Percentiles rank a stretch among this genome's conserved stretches.
These are phyloP conservation scores for Coniferiporia weirii DNA, from an alignment of 1,284 basidiomycete genomes.

Conservation along the genomic window DNA sequence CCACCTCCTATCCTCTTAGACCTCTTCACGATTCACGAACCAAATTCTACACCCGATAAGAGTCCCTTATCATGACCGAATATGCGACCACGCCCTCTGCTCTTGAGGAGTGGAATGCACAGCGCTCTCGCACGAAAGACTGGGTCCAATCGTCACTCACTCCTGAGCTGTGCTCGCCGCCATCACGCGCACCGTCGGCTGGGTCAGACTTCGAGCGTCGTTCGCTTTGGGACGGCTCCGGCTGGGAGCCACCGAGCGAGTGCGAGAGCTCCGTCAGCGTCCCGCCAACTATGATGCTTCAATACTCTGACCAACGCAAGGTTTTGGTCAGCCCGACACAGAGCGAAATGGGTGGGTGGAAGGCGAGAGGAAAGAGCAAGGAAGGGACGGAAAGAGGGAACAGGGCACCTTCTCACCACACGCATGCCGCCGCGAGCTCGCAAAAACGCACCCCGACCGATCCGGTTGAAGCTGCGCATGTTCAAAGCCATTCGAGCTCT, in stretches of 20 bases:
- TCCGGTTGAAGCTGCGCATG: not conserved
- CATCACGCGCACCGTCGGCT: conserved; percentile 53
- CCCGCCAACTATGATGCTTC: conserved; percentile 66
- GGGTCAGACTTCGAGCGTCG: conserved; percentile 33
- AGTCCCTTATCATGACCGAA: conserved; percentile 48
- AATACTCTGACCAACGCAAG: conserved; percentile 52
- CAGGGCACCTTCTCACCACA: not conserved
- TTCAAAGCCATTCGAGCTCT: conserved; percentile 4
- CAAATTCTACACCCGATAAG: not conserved
- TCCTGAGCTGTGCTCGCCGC: conserved; percentile 40
- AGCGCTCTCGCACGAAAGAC: conserved; percentile 52
- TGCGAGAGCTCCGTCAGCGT: conserved; percentile 57
- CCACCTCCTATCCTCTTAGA: not conserved
- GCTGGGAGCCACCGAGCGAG: conserved; percentile 49
- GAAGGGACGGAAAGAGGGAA: not conserved
- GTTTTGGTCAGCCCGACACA: conserved; percentile 8
- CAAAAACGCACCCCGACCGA: not conserved
- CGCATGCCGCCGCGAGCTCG: not conserved
- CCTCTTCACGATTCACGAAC: not conserved
- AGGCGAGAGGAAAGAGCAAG: not conserved
- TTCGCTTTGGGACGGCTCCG: conserved; percentile 30
- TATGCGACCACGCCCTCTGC: conserved; percentile 56
- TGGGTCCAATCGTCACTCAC: conserved; percentile 45
- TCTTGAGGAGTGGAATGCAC: conserved; percentile 47
- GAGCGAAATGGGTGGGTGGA: not conserved